Evolutionary conservation across 345 rosid species (phyloP).

Genomic region (Mangifera indica): DNA sequence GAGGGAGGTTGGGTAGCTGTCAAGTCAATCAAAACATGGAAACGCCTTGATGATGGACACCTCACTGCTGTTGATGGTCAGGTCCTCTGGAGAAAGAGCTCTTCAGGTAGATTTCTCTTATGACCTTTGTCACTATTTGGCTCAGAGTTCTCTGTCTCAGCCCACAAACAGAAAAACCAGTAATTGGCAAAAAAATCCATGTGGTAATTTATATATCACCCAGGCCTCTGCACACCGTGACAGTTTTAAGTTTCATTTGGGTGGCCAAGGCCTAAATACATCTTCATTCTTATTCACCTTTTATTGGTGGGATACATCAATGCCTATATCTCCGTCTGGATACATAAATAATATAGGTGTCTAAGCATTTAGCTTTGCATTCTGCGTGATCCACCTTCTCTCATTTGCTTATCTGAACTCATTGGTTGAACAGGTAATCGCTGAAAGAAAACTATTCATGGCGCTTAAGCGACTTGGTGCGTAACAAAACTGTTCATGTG

Average conservation of each 20-base stretch:
- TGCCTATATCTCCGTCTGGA: not conserved
- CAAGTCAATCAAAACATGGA: slow-evolving; percentile 85
- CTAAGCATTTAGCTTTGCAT: not conserved
- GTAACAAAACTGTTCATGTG: not conserved
- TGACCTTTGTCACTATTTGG: not conserved
- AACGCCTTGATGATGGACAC: slow-evolving; percentile 73
- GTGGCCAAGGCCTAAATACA: not conserved
- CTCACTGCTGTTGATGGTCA: slow-evolving; percentile 62
- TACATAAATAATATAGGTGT: not conserved
- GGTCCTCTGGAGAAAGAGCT: slow-evolving; percentile 72
- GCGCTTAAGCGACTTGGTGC: not conserved
- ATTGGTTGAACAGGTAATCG: slow-evolving; percentile 25
- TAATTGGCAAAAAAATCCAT: not conserved
- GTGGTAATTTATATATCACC: not conserved
- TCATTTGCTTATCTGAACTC: not conserved
- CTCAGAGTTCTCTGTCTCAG: not conserved
- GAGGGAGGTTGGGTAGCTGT: slow-evolving; percentile 67
- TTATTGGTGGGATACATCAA: not conserved
- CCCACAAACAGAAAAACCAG: not conserved
- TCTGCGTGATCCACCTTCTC: not conserved
- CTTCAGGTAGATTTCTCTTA: slow-evolving; percentile 36
- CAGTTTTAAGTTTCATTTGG: not conserved
- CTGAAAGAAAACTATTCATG: slow-evolving; percentile 27
- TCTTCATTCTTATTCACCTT: not conserved
- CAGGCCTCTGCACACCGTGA: not conserved